Percentiles rank a stretch among this genome's conserved stretches.
These are phyloP conservation scores for Rhodamnia rubescens DNA, from an alignment of 345 rosid genomes.

Conservation along the genomic window DNA sequence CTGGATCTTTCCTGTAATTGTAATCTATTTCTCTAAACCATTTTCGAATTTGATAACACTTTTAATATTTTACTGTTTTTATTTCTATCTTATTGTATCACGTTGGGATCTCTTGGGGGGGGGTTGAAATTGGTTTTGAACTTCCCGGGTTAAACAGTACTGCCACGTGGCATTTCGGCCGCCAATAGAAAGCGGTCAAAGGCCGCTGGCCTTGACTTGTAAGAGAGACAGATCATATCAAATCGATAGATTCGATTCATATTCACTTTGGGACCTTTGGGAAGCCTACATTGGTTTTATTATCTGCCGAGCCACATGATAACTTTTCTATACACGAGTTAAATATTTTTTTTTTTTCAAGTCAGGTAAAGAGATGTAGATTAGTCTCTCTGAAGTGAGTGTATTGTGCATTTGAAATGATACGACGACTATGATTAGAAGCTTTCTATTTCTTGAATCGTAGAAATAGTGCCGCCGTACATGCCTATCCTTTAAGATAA, in stretches of 20 bases:
- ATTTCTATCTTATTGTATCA: accelerated
- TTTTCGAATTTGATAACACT: not conserved
- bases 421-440: accelerated
- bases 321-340: not conserved
- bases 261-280: not conserved
- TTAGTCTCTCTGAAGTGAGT: accelerated
- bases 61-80: not conserved
- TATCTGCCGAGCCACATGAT: not conserved
- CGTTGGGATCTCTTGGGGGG: not conserved
- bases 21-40: not conserved
- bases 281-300: not conserved
- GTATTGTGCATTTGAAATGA: accelerated
- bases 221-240: not conserved
- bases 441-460: not conserved
- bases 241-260: not conserved
- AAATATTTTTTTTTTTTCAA: not conserved
- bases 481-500: not conserved
- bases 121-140: not conserved
- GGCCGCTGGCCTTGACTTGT: not conserved
- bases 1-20: not conserved
- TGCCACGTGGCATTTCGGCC: not conserved
- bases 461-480: accelerated
- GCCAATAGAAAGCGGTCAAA: not conserved
- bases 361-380: not conserved
- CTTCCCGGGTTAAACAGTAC: not conserved